Percentiles rank a stretch among this genome's conserved stretches.
Evolutionary conservation across 108 stramenopile species (phyloP).

Genomic region (Chaetoceros tenuissimus): DNA sequence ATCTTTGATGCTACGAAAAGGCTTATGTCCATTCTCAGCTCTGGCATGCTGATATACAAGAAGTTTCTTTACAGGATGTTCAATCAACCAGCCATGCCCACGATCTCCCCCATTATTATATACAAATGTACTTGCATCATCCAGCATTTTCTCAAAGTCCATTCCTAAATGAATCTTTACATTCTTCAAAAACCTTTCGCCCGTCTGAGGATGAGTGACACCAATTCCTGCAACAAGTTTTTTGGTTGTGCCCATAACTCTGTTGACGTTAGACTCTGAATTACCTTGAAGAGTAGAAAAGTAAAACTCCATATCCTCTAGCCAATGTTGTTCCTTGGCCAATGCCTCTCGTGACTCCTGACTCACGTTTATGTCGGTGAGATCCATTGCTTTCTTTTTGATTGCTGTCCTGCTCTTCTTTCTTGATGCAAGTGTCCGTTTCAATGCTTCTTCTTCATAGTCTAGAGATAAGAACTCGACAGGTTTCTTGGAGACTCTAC

Average conservation of each 20-base stretch:
- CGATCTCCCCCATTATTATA: neutral
- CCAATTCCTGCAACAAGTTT: neutral
- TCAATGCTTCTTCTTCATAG: neutral
- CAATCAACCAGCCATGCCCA: neutral
- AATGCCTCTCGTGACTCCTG: neutral
- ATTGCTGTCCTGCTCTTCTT: neutral
- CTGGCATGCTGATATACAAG: neutral
- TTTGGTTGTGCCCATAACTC: neutral
- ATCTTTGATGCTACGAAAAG: too few relatives aligned
- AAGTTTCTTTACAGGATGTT: neutral
- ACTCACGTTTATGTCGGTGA: neutral
- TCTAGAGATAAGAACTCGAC: neutral
- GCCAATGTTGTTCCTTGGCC: neutral
- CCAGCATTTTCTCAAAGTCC: neutral
- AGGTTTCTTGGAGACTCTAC: neutral
- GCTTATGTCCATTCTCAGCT: neutral
- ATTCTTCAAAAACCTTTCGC: neutral
- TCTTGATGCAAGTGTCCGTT: neutral
- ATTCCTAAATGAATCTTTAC: neutral
- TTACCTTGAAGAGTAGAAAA: neutral
- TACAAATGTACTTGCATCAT: neutral
- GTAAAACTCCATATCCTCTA: neutral
- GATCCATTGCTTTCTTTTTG: neutral
- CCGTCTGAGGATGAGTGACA: neutral
- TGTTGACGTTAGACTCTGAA: neutral